phyloP scores from a whole-genome alignment of 2,329 filamentous ascomycete species.

The Aspergillus fumigatiaffinis region DNA sequence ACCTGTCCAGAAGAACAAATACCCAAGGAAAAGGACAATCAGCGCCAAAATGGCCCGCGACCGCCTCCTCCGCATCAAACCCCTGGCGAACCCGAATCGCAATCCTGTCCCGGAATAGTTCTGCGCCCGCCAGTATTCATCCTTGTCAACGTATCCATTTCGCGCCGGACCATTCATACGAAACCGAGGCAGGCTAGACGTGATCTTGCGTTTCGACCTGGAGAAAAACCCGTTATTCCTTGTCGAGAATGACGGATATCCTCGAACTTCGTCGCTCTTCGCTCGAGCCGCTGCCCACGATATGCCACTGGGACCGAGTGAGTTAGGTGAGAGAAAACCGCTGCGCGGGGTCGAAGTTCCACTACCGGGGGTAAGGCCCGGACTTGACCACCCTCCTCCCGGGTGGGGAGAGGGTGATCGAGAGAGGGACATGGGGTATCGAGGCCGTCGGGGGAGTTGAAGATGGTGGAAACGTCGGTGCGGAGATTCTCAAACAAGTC shows the following conservation, averaged over 20 bases:
- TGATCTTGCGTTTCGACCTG: slow-evolving; percentile 76
- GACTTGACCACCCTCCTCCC: slow-evolving; percentile 85
- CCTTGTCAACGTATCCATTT: slow-evolving; percentile 63
- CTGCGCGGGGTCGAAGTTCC: slow-evolving; percentile 64
- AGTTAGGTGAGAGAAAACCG: slow-evolving; percentile 27
- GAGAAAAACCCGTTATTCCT: slow-evolving; percentile 84
- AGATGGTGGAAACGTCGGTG: neutral
- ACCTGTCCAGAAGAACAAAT: slow-evolving; percentile 71
- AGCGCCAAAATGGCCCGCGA: slow-evolving; percentile 59
- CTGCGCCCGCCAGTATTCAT: slow-evolving; percentile 60
- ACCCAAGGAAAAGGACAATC: slow-evolving; percentile 57
- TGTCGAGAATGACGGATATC: slow-evolving; percentile 74
- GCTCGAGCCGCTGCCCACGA: slow-evolving; percentile 82
- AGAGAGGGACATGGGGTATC: slow-evolving; percentile 71
- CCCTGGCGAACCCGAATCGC: slow-evolving; percentile 36
- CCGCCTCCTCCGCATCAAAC: slow-evolving; percentile 63
- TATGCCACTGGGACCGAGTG: slow-evolving; percentile 41
- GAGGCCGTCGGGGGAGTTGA: slow-evolving; percentile 48
- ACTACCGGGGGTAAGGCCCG: slow-evolving; percentile 69
- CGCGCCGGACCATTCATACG: slow-evolving; percentile 41
- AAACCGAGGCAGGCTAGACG: slow-evolving; percentile 73
- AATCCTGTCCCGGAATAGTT: slow-evolving; percentile 31
- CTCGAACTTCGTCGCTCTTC: slow-evolving; percentile 67
- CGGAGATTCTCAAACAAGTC: neutral
- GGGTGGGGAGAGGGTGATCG: slow-evolving; percentile 81